Conservation (phyloP, 192 early-diverging fungal genomes). For the Lobosporangium transversale region DNA sequence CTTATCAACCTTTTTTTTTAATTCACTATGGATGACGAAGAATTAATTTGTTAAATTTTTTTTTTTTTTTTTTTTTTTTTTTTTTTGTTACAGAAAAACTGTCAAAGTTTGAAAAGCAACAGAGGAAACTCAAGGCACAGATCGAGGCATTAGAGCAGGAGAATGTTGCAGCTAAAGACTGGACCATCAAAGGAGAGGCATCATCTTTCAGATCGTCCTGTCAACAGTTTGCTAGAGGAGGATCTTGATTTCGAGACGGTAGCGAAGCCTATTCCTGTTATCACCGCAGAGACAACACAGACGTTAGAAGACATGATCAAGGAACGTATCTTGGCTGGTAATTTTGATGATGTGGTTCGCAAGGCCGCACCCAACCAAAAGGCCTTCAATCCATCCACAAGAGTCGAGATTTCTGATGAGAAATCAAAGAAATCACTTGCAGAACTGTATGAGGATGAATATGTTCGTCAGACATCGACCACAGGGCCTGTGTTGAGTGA, state of each 20-base stretch:
- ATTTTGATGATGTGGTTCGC: constrained; percentile 95
- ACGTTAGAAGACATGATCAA: constrained; percentile 95
- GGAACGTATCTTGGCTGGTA: constrained; percentile 85
- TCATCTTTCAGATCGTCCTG: constrained; percentile 79
- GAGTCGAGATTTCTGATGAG: constrained; percentile 86
- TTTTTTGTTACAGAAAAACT: constrained; percentile 29
- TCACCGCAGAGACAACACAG: constrained; percentile 89
- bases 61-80: too few species aligned
- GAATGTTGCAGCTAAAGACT: constrained; percentile 83
- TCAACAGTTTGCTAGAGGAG: constrained; percentile 94
- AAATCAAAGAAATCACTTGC: constrained; percentile 89
- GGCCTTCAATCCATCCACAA: constrained; percentile 76
- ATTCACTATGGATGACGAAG: too few species aligned
- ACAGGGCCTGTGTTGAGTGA: constrained; percentile 66
- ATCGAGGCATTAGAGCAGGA: constrained; percentile 90
- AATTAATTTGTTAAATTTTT: too few species aligned
- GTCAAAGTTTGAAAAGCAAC: constrained; percentile 86
- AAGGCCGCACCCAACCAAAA: constrained; percentile 80
- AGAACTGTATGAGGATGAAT: constrained; percentile 93
- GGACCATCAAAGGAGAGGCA: constrained; percentile 92
- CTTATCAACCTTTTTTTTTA: too few species aligned
- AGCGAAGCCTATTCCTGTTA: constrained; percentile 92
- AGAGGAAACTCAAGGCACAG: constrained; percentile 71
- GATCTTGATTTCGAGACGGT: constrained; percentile 92
- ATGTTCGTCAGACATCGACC: constrained; percentile 68